Conservation (phyloP, 1,284 basidiomycete species). For the Heterobasidion parviporum region DNA sequence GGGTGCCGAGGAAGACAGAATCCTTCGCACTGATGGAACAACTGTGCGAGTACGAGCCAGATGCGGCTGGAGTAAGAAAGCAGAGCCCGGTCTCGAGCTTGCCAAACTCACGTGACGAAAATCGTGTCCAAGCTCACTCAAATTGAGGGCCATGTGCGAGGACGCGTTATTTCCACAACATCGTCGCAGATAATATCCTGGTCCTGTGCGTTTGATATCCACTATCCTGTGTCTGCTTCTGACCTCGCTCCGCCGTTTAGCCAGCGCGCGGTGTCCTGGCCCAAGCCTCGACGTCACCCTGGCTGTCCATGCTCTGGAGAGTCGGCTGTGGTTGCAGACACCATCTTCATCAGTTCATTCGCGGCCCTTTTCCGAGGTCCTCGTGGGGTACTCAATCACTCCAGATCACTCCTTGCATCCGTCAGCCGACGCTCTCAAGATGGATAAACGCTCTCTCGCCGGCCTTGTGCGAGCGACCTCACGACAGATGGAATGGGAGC, state of each 20-base stretch:
- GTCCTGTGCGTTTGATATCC: neutral
- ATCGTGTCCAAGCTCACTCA: neutral
- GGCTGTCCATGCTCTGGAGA: slow-evolving; percentile 68
- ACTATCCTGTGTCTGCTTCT: neutral
- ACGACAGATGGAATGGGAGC: neutral
- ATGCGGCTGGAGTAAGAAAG: too few species aligned
- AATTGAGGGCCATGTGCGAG: neutral
- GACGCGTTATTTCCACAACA: neutral
- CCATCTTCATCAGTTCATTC: slow-evolving; percentile 30
- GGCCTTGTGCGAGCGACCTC: neutral
- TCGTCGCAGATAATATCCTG: neutral
- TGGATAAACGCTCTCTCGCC: neutral
- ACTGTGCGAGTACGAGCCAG: too few species aligned
- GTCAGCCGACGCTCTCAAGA: neutral
- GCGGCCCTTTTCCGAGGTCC: slow-evolving; percentile 3
- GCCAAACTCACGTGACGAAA: neutral
- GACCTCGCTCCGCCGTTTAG: neutral
- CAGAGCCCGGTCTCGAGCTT: too few species aligned
- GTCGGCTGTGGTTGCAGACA: slow-evolving; percentile 46
- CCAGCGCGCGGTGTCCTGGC: neutral
- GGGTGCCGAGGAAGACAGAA: too few species aligned
- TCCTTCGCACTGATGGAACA: too few species aligned
- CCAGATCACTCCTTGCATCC: neutral
- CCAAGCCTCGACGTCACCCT: slow-evolving; percentile 22
- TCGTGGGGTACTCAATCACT: slow-evolving; percentile 2